Evolutionary conservation across 768 basidiomycete genomes (phyloP).

Genomic region (Auriscalpium microsporum): DNA sequence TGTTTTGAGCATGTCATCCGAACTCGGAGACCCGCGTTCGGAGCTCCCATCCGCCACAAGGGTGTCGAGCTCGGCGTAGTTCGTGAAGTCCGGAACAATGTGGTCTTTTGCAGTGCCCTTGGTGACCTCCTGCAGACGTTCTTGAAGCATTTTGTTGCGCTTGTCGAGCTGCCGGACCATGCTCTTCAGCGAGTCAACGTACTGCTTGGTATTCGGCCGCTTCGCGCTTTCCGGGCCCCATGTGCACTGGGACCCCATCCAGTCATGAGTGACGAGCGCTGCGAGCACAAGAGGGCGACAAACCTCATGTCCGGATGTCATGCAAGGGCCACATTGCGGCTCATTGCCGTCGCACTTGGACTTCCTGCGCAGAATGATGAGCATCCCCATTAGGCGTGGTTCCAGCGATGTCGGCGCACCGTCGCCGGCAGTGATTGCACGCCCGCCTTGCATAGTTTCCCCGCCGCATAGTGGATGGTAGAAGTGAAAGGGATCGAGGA

Average conservation of each 20-base stretch:
- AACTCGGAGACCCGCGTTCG: slow-evolving; percentile 3
- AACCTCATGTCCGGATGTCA: slow-evolving; percentile 18
- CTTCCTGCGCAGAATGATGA: slow-evolving; percentile 16
- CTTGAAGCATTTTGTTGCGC: slow-evolving; percentile 21
- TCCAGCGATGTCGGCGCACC: slow-evolving; percentile 10
- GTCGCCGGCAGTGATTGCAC: slow-evolving; percentile 25
- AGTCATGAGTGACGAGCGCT: too few relatives aligned
- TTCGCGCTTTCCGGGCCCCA: slow-evolving; percentile 28
- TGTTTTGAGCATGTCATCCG: slow-evolving; percentile 6
- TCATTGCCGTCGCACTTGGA: slow-evolving; percentile 26
- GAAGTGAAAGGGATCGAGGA: background rate
- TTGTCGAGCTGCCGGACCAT: slow-evolving; percentile 20
- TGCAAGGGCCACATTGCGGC: slow-evolving; percentile 24
- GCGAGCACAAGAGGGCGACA: background rate
- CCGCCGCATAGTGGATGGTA: slow-evolving; percentile 5
- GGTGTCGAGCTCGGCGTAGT: slow-evolving; percentile 8
- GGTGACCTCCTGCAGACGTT: slow-evolving; percentile 2
- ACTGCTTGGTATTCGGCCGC: slow-evolving; percentile 25
- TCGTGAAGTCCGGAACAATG: slow-evolving; percentile 7
- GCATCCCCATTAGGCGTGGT: background rate
- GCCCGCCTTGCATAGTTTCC: slow-evolving; percentile 26
- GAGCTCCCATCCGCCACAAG: slow-evolving; percentile 7
- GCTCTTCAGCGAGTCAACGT: slow-evolving; percentile 24
- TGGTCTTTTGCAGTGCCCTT: background rate
- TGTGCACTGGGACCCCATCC: slow-evolving; percentile 17